These are phyloP conservation scores for Neonectria faginata DNA, from an alignment of 2,329 filamentous ascomycete genomes.

Conservation along the genomic window DNA sequence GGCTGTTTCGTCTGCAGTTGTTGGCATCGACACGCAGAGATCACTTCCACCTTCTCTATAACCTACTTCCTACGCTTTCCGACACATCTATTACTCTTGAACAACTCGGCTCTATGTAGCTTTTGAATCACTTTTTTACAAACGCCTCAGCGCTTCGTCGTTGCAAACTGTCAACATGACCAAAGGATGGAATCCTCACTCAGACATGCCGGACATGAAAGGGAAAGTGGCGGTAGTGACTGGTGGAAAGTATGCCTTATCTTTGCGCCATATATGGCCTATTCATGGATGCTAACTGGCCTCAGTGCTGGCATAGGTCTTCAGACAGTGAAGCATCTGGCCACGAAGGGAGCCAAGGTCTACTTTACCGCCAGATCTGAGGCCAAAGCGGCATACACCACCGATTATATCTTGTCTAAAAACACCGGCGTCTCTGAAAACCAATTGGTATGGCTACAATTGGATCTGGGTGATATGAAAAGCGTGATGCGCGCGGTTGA, in stretches of 20 bases:
- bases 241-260: slow-evolving; percentile 40
- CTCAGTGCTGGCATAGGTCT: slow-evolving; percentile 42
- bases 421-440: slow-evolving; percentile 8
- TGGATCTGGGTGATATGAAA: slow-evolving; percentile 42
- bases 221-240: slow-evolving; percentile 46
- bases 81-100: background rate
- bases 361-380: slow-evolving; percentile 43
- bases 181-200: slow-evolving; percentile 29
- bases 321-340: slow-evolving; percentile 41
- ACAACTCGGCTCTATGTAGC: background rate
- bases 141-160: background rate
- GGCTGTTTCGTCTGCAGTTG: no score
- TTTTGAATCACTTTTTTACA: background rate
- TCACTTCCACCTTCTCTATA: background rate
- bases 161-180: background rate
- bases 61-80: background rate
- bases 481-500: slow-evolving; percentile 36
- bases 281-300: background rate
- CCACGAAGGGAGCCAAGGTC: slow-evolving; percentile 43
- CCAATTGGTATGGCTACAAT: slow-evolving; percentile 33
- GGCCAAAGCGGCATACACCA: slow-evolving; percentile 31
- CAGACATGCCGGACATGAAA: slow-evolving; percentile 36
- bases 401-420: slow-evolving; percentile 9
- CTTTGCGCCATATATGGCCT: background rate
- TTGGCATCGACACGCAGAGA: background rate